Conservation (phyloP, 495 filamentous ascomycete species). For the Hyaloscypha hepaticicola region DNA sequence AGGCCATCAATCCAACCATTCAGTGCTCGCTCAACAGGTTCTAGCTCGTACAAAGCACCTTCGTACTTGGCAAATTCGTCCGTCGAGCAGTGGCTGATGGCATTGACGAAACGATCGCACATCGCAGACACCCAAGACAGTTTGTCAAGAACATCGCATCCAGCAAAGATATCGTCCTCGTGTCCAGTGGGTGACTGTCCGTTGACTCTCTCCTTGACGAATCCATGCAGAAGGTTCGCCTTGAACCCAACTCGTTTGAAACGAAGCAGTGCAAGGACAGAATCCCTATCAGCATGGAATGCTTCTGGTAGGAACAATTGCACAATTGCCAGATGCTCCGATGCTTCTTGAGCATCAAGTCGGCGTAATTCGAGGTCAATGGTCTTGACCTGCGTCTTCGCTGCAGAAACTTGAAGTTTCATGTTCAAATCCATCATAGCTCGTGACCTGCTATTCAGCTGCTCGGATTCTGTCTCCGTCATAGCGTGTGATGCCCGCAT, state of each 20-base stretch:
- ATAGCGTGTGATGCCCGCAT: constrained; percentile 88
- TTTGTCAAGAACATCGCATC: constrained; percentile 79
- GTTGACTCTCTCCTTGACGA: constrained; percentile 73
- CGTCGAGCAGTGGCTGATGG: constrained; percentile 69
- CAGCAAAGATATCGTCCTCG: constrained; percentile 73
- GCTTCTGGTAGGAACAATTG: constrained; percentile 86
- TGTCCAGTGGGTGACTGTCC: constrained; percentile 51
- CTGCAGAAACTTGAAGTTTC: constrained; percentile 83
- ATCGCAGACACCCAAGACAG: constrained; percentile 79
- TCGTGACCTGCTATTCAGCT: constrained; percentile 78
- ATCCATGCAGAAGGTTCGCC: constrained; percentile 71
- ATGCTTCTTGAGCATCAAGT: constrained; percentile 86
- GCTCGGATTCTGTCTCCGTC: constrained; percentile 86
- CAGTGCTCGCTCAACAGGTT: constrained; percentile 86
- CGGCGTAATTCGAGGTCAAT: constrained; percentile 87
- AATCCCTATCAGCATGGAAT: constrained; percentile 75
- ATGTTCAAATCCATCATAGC: constrained; percentile 96
- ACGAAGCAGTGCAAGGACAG: constrained; percentile 77
- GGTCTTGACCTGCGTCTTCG: constrained; percentile 88
- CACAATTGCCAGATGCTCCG: constrained; percentile 84
- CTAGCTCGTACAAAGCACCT: constrained; percentile 80
- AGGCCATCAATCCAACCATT: constrained; percentile 86
- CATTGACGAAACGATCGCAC: constrained; percentile 79
- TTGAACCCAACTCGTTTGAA: constrained; percentile 91
- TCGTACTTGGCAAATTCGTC: constrained; percentile 76